Base-by-base conservation (phyloP, 176 grass and related monocot species). In the Olyra latifolia region DNA sequence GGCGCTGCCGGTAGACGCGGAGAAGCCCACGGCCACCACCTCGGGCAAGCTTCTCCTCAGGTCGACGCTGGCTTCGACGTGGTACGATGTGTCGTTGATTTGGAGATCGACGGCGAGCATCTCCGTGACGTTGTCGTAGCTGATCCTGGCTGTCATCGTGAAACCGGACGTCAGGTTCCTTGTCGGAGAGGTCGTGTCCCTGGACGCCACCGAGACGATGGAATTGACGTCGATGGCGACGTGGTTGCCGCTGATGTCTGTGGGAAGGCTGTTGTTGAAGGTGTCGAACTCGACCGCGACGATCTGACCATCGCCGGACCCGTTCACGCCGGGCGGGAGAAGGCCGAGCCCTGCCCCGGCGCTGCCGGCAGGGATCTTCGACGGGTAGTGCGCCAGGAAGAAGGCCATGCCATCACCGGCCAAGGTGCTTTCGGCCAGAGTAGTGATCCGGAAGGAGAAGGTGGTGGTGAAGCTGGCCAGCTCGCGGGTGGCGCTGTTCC, bases 261-360 rank as follows among this genome's bases (percentile, higher is more conserved):
- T 75, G 22, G 45, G 45, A 12, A 4, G 45, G 45, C 45, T 13
- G 0, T n/a, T 4, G 40, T 24, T 1, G 20, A 5, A 76, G 13
- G 78, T 92, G 27, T 92, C 83, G 27, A 92, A 92, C 49, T 92
- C 90, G 14, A 92, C 61, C 28, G 86, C 86, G 39, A 92, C 76
- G 19, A 72, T 13, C 2, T 19, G 58, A 40, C 8, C 42, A 1
- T 77, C 45, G n/a, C 46, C 76, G 0, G 52, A 75, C 4, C 38
- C 79, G 35, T 30, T 67, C 17, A 56, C 15, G 7, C 19, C 6
- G 16, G 11, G 0, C 2, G 38, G 5, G 74, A 80, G 63, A 44
- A 92, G 83, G 17, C 87, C 87, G 2, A 89, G 3, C 1, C 22
- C 16, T 0, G 1, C 4, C 0, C 45, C 87, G 0, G 0, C 0